phyloP scores from a whole-genome alignment of 139 green algal species.

The Chlamydomonas schloesseri region DNA sequence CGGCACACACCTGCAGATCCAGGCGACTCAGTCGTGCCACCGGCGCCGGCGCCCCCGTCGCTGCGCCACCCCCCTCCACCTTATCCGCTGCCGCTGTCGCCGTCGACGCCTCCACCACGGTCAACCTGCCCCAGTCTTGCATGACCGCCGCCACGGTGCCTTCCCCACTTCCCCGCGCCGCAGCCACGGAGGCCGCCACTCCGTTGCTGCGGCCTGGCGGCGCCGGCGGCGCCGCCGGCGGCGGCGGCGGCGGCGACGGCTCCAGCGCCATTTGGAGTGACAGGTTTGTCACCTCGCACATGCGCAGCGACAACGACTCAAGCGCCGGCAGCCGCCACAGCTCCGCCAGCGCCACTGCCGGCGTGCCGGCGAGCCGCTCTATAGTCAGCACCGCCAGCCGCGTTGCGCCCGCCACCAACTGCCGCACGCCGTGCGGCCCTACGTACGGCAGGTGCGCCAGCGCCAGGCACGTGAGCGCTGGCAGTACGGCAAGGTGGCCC shows the following conservation, averaged over 20 bases:
- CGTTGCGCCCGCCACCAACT: neutral
- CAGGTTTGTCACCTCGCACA: conserved; percentile 22
- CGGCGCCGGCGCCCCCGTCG: neutral
- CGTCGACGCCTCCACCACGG: too few relatives aligned
- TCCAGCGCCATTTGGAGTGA: neutral
- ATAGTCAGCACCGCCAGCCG: neutral
- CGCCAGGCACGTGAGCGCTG: neutral
- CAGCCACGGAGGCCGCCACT: too few relatives aligned
- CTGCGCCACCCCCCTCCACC: neutral
- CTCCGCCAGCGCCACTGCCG: neutral
- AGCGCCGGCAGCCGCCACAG: conserved; percentile 62
- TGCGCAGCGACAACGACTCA: conserved; percentile 57
- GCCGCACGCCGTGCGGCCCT: neutral
- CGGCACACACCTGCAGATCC: neutral
- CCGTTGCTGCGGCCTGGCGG: too few relatives aligned
- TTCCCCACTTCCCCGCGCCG: too few relatives aligned
- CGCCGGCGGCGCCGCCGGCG: too few relatives aligned
- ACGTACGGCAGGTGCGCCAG: conserved; percentile 12
- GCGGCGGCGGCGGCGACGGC: too few relatives aligned
- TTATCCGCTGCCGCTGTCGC: too few relatives aligned
- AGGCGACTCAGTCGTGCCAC: neutral
- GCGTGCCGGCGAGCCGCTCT: conserved; percentile 16
- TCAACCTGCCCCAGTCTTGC: too few relatives aligned
- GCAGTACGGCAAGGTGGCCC: conserved; percentile 2
- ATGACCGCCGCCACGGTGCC: neutral